These are phyloP conservation scores for Penicillium crystallinum DNA, from an alignment of 495 filamentous ascomycete species.

Conservation along the genomic window DNA sequence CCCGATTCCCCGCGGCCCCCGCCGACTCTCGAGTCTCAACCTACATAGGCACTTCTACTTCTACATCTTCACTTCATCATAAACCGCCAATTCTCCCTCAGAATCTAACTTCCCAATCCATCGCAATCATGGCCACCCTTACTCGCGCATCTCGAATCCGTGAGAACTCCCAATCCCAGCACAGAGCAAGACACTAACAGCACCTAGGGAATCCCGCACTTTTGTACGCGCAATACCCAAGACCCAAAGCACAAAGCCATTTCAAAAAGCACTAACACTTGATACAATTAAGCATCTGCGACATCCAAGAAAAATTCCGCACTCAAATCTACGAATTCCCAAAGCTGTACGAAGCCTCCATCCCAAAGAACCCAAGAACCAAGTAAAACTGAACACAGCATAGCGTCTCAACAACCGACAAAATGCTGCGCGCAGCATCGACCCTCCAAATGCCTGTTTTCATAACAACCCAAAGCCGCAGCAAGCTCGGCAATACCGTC, in stretches of 20 bases:
- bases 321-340: constrained; percentile 74
- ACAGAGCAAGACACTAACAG: constrained; percentile 14
- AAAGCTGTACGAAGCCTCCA: constrained; percentile 57
- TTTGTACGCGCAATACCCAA: constrained; percentile 47
- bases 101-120: neutral
- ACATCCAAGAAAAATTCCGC: constrained; percentile 92
- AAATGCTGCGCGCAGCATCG: constrained; percentile 42
- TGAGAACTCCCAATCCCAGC: constrained; percentile 8
- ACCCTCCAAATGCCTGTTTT: constrained; percentile 72
- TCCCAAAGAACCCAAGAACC: neutral
- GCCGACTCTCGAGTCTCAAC: too few relatives aligned
- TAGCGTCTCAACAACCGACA: constrained; percentile 34
- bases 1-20: constrained; percentile 18
- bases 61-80: neutral
- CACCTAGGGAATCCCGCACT: constrained; percentile 59
- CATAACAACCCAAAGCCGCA: constrained; percentile 76
- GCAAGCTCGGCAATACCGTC: constrained; percentile 72
- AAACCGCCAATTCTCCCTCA: neutral
- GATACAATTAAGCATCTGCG: constrained; percentile 65
- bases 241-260: neutral
- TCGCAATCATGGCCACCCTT: constrained; percentile 27
- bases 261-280: constrained; percentile 5
- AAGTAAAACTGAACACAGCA: neutral
- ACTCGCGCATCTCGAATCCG: constrained; percentile 33
- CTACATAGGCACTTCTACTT: constrained; percentile 11